phyloP scores from a whole-genome alignment of 169 alveolate species.

The Cryptosporidium ubiquitum region DNA sequence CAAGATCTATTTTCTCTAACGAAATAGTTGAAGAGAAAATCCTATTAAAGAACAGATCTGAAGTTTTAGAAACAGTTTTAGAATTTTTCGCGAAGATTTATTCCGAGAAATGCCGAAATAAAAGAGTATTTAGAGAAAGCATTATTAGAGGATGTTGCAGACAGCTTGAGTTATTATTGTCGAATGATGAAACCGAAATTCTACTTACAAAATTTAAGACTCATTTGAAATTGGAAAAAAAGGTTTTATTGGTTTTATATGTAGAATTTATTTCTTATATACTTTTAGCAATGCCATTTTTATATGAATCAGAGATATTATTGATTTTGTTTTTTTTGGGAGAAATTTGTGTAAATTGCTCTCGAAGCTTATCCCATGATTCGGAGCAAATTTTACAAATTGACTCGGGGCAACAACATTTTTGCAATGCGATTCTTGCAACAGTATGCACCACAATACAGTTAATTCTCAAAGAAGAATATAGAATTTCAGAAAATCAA shows the following conservation, averaged over 20 bases:
- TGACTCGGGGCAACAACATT: not conserved
- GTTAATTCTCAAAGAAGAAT: conserved; percentile 47
- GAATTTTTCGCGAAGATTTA: conserved; percentile 43
- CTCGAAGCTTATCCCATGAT: conserved; percentile 12
- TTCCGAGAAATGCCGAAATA: conserved; percentile 53
- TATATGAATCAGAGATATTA: conserved; percentile 57
- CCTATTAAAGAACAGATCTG: conserved; percentile 26
- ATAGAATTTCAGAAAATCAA: conserved; percentile 25
- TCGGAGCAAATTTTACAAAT: not conserved
- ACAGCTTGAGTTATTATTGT: conserved; percentile 31
- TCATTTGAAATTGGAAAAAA: not conserved
- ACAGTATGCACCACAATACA: conserved; percentile 37
- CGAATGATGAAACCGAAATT: conserved; percentile 6
- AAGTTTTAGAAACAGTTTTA: conserved; percentile 9
- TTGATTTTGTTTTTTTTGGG: conserved; percentile 38
- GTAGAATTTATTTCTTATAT: conserved; percentile 55
- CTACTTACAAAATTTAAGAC: conserved; percentile 5
- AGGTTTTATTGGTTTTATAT: conserved; percentile 15
- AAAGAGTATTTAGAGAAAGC: conserved; percentile 33
- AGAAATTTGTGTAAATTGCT: conserved; percentile 53
- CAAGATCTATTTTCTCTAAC: conserved; percentile 13
- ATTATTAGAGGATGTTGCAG: conserved; percentile 55
- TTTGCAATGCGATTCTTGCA: conserved; percentile 29
- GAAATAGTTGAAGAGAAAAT: conserved; percentile 13
- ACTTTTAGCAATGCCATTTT: conserved; percentile 45